Evolutionary conservation across 208 protist genomes (phyloP).

Genomic region (Crithidia expoeki): DNA sequence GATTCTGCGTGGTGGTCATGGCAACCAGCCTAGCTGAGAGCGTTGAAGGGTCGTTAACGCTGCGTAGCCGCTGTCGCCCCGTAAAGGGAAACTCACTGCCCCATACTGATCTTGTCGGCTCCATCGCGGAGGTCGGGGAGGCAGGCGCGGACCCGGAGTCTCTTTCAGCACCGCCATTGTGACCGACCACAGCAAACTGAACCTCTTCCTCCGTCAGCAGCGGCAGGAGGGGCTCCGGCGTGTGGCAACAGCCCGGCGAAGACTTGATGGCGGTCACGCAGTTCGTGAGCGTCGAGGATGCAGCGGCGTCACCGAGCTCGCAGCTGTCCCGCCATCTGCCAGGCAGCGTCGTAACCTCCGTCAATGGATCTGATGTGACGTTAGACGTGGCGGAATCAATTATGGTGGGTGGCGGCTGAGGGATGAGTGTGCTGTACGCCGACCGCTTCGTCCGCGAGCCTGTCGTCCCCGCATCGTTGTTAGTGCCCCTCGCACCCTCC

Average conservation of each 20-base stretch:
- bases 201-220: slow-evolving; percentile 28
- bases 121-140: neutral
- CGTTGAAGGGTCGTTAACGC: slow-evolving; percentile 5
- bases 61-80: neutral
- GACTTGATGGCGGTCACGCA: slow-evolving; percentile 2
- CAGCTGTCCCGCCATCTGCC: neutral
- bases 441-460: neutral
- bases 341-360: neutral
- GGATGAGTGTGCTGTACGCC: slow-evolving; percentile 3
- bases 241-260: slow-evolving; percentile 4
- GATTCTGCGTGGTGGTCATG: slow-evolving; percentile 2
- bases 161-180: neutral
- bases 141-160: neutral
- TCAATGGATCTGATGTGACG: neutral
- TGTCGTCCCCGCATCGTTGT: neutral
- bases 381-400: neutral
- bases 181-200: neutral
- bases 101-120: neutral
- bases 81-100: neutral
- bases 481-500: neutral
- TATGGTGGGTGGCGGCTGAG: neutral
- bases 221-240: slow-evolving; percentile 13
- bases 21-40: slow-evolving; percentile 6
- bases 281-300: slow-evolving; percentile 10
- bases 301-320: neutral